Conservation (phyloP, 441 rosid species). For the Sinapis alba region DNA sequence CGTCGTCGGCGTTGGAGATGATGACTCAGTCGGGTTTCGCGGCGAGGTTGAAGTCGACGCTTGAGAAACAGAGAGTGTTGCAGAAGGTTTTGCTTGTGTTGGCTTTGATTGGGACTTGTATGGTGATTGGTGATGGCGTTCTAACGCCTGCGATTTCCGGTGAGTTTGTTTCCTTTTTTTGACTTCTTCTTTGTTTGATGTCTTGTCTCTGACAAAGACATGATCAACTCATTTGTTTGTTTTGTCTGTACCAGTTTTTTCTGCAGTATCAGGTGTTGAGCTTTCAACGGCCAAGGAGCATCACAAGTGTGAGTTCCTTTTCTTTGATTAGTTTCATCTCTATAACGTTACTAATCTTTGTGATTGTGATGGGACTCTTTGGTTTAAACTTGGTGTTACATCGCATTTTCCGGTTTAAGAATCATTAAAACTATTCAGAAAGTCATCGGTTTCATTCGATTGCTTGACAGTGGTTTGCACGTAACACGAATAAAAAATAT, state of each 20-base stretch:
- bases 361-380: not conserved
- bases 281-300: slow-evolving; percentile 74
- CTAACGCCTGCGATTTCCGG: slow-evolving; percentile 80
- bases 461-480: slow-evolving; percentile 38
- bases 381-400: not conserved
- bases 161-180: slow-evolving; percentile 15
- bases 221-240: slow-evolving; percentile 5
- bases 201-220: not conserved
- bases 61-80: slow-evolving; percentile 58
- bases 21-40: slow-evolving; percentile 45
- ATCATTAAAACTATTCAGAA: not conserved
- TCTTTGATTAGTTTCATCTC: too few species aligned
- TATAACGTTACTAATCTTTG: too few species aligned
- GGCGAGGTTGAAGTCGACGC: slow-evolving; percentile 55
- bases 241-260: too few species aligned
- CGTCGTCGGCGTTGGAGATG: not conserved
- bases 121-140: slow-evolving; percentile 85
- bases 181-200: slow-evolving; percentile 1
- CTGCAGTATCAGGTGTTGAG: slow-evolving; percentile 94
- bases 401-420: not conserved
- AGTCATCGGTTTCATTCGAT: slow-evolving; percentile 6
- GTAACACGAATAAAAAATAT: slow-evolving; percentile 18
- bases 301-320: slow-evolving; percentile 68
- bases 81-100: slow-evolving; percentile 64
- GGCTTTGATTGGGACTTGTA: slow-evolving; percentile 78